Evolutionary conservation across 139 green algal genomes (phyloP).

Genomic region (Micromonas pusilla): DNA sequence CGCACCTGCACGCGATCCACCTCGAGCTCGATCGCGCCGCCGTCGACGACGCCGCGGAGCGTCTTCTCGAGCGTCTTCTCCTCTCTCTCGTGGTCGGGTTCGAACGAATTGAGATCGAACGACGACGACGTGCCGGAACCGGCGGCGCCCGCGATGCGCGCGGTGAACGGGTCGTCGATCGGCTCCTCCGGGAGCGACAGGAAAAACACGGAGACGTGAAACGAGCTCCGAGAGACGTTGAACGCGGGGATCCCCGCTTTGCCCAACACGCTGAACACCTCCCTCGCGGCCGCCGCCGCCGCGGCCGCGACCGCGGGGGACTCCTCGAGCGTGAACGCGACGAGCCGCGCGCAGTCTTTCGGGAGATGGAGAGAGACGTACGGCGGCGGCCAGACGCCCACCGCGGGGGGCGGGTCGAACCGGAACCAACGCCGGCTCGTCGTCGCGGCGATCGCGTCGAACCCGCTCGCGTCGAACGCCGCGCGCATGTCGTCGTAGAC

Average conservation of each 20-base stretch:
- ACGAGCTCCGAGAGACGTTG: not conserved
- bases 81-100: not conserved
- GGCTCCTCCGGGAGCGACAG: not conserved
- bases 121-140: too few species aligned
- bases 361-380: not conserved
- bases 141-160: too few species aligned
- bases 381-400: constrained; percentile 11
- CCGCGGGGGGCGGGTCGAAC: not conserved
- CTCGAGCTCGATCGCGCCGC: not conserved
- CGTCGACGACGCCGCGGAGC: not conserved
- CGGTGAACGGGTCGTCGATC: not conserved
- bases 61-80: not conserved
- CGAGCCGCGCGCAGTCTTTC: not conserved
- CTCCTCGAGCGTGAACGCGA: constrained; percentile 5
- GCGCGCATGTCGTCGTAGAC: not conserved
- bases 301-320: not conserved
- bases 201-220: not conserved
- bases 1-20: constrained; percentile 17
- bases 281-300: not conserved
- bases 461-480: not conserved
- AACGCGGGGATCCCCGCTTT: not conserved
- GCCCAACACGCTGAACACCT: not conserved
- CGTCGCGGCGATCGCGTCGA: not conserved
- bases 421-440: not conserved
- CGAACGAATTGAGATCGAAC: too few species aligned